These are phyloP conservation scores for Venturia nashicola DNA, from an alignment of 2,329 filamentous ascomycete genomes.

Conservation along the genomic window DNA sequence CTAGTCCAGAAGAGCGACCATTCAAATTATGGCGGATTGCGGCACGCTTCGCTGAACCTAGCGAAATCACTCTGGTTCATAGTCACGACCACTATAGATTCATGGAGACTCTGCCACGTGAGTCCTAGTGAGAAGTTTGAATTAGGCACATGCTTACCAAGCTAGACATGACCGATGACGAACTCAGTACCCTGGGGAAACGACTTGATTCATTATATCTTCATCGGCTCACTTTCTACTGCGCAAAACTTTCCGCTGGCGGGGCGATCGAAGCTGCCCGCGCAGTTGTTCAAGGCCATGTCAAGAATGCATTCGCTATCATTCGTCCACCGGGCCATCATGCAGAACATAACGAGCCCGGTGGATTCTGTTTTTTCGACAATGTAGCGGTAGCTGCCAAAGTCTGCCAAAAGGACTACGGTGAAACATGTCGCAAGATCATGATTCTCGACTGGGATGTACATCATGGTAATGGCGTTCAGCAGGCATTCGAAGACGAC, in stretches of 20 bases:
- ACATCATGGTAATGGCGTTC: slow-evolving; percentile 78
- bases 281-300: slow-evolving; percentile 67
- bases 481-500: slow-evolving; percentile 91
- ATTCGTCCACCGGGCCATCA: slow-evolving; percentile 94
- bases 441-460: slow-evolving; percentile 86
- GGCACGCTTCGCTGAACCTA: slow-evolving; percentile 61
- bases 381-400: slow-evolving; percentile 90
- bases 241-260: slow-evolving; percentile 73
- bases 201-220: slow-evolving; percentile 38
- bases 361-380: slow-evolving; percentile 97
- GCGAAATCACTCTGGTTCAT: slow-evolving; percentile 75
- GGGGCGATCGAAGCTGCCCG: slow-evolving; percentile 94
- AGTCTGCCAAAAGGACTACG: slow-evolving; percentile 72
- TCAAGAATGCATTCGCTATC: slow-evolving; percentile 92
- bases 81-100: slow-evolving; percentile 65
- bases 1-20: slow-evolving; percentile 36
- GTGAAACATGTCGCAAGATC: slow-evolving; percentile 72
- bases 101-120: slow-evolving; percentile 48
- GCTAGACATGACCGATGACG: slow-evolving; percentile 37
- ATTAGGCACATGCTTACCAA: slow-evolving; percentile 11
- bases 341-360: slow-evolving; percentile 71
- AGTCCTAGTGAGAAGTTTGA: slow-evolving; percentile 12
- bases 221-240: slow-evolving; percentile 67
- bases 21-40: slow-evolving; percentile 55
- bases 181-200: slow-evolving; percentile 57